A percentile compares a stretch with the other conserved stretches of the same genome.
phyloP scores from a whole-genome alignment of 768 basidiomycete genomes.

The Sporobolomyces phaffii region DNA sequence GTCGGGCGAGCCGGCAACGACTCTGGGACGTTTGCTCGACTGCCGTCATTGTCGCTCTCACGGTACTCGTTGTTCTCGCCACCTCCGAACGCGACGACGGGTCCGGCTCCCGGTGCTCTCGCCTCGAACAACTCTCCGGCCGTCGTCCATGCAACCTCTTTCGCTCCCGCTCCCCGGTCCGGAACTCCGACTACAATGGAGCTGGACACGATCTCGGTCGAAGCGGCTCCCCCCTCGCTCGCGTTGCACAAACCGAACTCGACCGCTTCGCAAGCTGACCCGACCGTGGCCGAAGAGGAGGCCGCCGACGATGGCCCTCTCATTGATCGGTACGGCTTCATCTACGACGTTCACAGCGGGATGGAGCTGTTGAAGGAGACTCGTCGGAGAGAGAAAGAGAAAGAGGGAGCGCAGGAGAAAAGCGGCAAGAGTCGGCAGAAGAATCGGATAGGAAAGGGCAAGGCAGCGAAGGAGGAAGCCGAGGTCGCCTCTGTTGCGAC shows the following conservation, averaged over 20 bases:
- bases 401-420: conserved; percentile 46
- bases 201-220: conserved; percentile 22
- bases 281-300: neutral
- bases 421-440: neutral
- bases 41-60: conserved; percentile 15
- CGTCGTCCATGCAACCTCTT: neutral
- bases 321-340: conserved; percentile 81
- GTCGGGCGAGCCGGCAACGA: conserved; percentile 10
- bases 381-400: conserved; percentile 21
- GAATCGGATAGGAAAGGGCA: neutral
- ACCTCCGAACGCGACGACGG: conserved; percentile 3
- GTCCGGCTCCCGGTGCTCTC: conserved; percentile 26
- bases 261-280: conserved; percentile 57
- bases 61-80: conserved; percentile 30
- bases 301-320: conserved; percentile 33
- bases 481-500: conserved; percentile 55
- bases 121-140: neutral
- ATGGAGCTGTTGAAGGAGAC: conserved; percentile 59
- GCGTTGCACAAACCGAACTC: conserved; percentile 40
- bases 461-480: neutral
- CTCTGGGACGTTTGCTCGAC: neutral
- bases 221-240: conserved; percentile 29
- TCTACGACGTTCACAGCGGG: conserved; percentile 81
- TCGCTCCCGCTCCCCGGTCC: neutral
- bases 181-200: conserved; percentile 25